Evolutionary conservation across 2,329 filamentous ascomycete genomes (phyloP), one percentile per base, ranked within the genome.

Genomic region (Aspergillus aculeatus): DNA sequence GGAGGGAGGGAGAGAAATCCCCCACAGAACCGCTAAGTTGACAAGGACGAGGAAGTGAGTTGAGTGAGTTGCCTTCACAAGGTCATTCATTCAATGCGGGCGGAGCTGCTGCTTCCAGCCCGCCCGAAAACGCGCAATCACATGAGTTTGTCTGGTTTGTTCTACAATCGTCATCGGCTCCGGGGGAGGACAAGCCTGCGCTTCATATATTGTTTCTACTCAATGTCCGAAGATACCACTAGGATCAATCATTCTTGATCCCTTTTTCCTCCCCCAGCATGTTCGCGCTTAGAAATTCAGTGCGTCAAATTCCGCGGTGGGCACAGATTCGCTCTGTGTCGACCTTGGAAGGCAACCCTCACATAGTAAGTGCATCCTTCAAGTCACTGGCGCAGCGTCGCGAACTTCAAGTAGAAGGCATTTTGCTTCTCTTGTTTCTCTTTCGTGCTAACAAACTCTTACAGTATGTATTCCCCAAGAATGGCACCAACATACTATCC

Each of bases 401-500:
- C 50, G 16, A 35, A 4, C 14, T 35, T 16, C 4, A 16, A 3
- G n/a, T 35, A 35, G 32, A 35, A 12, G 32, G 12, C 14, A 35
- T 35, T 29, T 10, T 3, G 26, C 26, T 29, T 29, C 11, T 35
- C 12, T 35, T 12, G 14, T 35, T 21, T 5, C 56, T 16, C 21
- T 58, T 47, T 48, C 38, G 60, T 64, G 47, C 63, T 70, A 52
- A 71, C 53, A 35, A 1, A 29, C 14, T 47, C 19, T 10, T 26
- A 21, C 60, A 83, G 81, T 85, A 84, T 66, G 75, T 82, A 19
- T 82, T 83, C 68, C 61, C 70, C 75, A 58, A 69, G 68, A 52
- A 69, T 64, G 63, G 74, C 70, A 71, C 62, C 41, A 77, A 82
- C 57, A 71, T 85, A 59, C 78, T 88, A 23, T 82, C 84, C n/a